phyloP scores from a whole-genome alignment of 306 rosid species.

The Rosa lucieae region DNA sequence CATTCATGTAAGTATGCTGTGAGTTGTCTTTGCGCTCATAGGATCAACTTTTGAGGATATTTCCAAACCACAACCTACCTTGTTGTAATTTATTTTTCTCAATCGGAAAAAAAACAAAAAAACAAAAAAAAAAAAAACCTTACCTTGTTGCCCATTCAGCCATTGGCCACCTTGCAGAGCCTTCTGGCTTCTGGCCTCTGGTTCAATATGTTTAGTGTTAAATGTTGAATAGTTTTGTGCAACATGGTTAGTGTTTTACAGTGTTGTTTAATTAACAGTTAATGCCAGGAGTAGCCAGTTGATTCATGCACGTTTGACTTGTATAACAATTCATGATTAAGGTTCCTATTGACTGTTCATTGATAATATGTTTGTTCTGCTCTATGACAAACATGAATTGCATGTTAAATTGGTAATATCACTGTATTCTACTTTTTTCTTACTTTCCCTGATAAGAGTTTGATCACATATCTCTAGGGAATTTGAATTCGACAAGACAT shows the following conservation, averaged over 20 bases:
- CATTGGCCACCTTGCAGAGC: background rate
- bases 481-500: slow-evolving; percentile 67
- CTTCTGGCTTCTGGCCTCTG: background rate
- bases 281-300: background rate
- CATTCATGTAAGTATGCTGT: background rate
- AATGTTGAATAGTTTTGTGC: background rate
- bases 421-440: background rate
- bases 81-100: background rate
- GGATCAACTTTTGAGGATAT: background rate
- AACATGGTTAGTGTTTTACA: background rate
- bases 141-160: background rate
- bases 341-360: background rate
- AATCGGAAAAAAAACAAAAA: no score
- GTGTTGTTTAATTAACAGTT: background rate
- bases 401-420: background rate
- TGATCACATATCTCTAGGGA: slow-evolving; percentile 53
- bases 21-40: background rate
- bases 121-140: no score
- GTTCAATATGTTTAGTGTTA: background rate
- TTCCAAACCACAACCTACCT: background rate
- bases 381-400: background rate
- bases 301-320: background rate
- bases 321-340: background rate
- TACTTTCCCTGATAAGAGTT: background rate
- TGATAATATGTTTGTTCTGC: background rate